Evolutionary conservation across 2,329 filamentous ascomycete species (phyloP).

Genomic region (Colletotrichum salicis): DNA sequence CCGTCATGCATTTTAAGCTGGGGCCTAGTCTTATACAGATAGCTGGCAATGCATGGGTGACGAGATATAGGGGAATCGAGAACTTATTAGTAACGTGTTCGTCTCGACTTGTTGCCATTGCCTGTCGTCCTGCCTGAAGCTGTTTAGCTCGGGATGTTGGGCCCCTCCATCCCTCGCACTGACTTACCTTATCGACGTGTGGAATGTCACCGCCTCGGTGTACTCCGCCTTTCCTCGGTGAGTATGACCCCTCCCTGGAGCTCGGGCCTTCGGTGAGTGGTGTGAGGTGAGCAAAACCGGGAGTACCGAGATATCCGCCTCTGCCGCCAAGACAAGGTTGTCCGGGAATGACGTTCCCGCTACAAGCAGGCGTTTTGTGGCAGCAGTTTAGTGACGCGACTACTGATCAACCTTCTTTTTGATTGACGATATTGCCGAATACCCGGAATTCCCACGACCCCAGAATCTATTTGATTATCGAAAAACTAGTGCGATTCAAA

Average conservation of each 20-base stretch:
- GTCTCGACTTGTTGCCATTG: background rate
- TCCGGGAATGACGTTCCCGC: background rate
- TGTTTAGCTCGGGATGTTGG: background rate
- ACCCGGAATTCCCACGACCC: background rate
- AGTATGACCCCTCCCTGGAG: background rate
- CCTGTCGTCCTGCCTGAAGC: background rate
- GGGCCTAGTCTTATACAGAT: background rate
- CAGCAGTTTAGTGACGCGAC: background rate
- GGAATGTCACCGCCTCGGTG: slow-evolving; percentile 22
- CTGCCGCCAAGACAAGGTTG: background rate
- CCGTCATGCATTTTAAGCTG: slow-evolving; percentile 16
- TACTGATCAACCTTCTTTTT: background rate
- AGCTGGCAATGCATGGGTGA: slow-evolving; percentile 5
- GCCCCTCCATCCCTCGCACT: background rate
- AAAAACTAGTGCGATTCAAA: background rate
- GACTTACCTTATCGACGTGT: background rate
- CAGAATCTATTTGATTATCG: background rate
- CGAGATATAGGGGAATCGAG: background rate
- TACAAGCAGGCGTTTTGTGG: background rate
- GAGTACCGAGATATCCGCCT: background rate
- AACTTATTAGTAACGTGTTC: slow-evolving; percentile 26
- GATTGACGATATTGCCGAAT: background rate
- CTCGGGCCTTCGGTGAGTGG: background rate
- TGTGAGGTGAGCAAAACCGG: background rate
- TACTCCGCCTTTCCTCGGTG: slow-evolving; percentile 27